Percentiles rank a stretch among this genome's conserved stretches.
Evolutionary conservation across 495 filamentous ascomycete species (phyloP).

Genomic region (Podospora sp.): DNA sequence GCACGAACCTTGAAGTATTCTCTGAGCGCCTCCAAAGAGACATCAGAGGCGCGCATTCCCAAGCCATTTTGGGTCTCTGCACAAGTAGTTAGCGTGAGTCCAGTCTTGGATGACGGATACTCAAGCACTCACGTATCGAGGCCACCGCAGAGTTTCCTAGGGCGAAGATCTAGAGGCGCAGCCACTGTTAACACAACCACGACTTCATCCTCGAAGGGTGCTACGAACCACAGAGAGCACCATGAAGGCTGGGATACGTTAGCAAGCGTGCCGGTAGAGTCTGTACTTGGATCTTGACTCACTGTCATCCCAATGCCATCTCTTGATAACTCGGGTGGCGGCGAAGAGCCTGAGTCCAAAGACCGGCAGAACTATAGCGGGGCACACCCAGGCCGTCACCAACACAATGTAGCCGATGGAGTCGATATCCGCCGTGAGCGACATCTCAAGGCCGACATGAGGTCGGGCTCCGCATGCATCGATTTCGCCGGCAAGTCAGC

Average conservation of each 20-base stretch:
- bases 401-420: background rate
- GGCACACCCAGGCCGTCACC: background rate
- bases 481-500: conserved; percentile 18
- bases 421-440: background rate
- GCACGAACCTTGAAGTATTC: background rate
- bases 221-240: background rate
- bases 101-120: too few species aligned
- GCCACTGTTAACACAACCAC: background rate
- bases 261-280: background rate
- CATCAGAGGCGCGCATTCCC: background rate
- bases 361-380: background rate
- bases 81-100: too few species aligned
- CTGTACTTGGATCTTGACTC: background rate
- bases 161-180: background rate
- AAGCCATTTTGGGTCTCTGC: background rate
- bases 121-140: background rate
- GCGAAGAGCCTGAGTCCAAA: background rate
- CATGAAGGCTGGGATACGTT: background rate
- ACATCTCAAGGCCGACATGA: background rate
- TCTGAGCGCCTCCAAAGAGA: background rate
- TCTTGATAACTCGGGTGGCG: background rate
- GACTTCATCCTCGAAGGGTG: background rate
- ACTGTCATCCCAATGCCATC: background rate
- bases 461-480: too few species aligned
- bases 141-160: background rate